Evolutionary conservation across 768 basidiomycete genomes (phyloP).

Genomic region (Auriscalpium vulgare): DNA sequence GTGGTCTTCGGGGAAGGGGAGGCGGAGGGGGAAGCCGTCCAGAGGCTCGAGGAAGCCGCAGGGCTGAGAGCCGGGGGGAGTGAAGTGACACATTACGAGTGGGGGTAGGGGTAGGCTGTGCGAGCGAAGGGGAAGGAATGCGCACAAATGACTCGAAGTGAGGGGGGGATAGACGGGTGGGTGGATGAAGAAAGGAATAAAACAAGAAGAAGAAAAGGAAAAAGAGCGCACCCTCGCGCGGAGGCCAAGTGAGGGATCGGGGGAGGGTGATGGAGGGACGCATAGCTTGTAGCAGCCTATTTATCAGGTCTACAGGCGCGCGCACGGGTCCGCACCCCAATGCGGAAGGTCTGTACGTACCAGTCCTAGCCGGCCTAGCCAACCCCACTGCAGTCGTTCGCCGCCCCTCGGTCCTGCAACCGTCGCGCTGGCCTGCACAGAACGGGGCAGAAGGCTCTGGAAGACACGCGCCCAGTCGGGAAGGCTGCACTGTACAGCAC

Average conservation of each 20-base stretch:
- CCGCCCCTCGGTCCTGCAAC: too few relatives aligned
- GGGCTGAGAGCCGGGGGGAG: neutral
- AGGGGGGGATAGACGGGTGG: constrained; percentile 7
- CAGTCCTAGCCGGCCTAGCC: too few relatives aligned
- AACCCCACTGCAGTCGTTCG: too few relatives aligned
- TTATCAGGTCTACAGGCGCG: too few relatives aligned
- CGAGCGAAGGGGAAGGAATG: constrained; percentile 6
- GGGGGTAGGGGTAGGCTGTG: neutral
- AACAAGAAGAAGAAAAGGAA: constrained; percentile 1
- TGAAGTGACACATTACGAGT: constrained; percentile 3
- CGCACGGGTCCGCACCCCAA: too few relatives aligned
- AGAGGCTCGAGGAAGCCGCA: constrained; percentile 10
- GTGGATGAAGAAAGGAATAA: constrained; percentile 10
- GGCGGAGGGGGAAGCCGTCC: constrained; percentile 11
- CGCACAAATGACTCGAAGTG: constrained; percentile 13
- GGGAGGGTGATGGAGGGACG: neutral
- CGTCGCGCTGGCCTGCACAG: too few relatives aligned
- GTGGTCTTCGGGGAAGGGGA: constrained; percentile 10
- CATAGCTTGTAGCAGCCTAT: neutral
- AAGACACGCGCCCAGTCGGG: too few relatives aligned
- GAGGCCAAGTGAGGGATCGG: neutral
- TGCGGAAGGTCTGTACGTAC: too few relatives aligned
- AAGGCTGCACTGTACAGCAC: too few relatives aligned
- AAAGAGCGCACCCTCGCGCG: neutral
- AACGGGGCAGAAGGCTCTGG: too few relatives aligned